Evolutionary conservation across 495 filamentous ascomycete species (phyloP), one percentile per base, ranked within the genome.

Genomic region (Aspergillus heteromorphus): DNA sequence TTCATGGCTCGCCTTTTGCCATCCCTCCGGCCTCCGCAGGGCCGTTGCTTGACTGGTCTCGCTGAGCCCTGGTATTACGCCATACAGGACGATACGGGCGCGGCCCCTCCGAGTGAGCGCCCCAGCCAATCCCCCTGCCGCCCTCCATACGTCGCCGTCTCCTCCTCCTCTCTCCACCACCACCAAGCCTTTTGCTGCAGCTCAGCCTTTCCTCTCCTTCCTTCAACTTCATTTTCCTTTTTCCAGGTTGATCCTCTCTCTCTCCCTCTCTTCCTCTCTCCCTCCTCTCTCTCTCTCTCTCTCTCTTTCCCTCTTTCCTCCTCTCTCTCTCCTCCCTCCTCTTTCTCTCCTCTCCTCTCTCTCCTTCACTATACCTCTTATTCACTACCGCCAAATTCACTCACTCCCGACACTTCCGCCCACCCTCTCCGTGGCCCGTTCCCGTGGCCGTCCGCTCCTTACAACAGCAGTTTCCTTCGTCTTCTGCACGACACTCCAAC

Each of bases 391-490:
- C 48, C 57, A 17, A 41, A 20, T 59, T 48, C 48, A 51, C 51
- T 52, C 57, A 34, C 54, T 58, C 57, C 57, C 63, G 61, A 62
- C 57, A 53, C 31, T 51, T 55, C 57, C 58, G 53, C 56, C 47
- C 45, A 45, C 34, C 47, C 38, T 51, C 43, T 31, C 54, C 51
- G 49, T 64, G 73, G 71, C 69, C 72, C 69, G 53, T 64, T 62
- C 61, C 71, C 64, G 70, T 74, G 72, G 72, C 73, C 74, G 74
- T 75, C 73, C 73, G 63, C 68, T 77, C 73, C 64, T 77, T 77
- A 65, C 62, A 18, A 40, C 40, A 36, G 36, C 48, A 49, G 48
- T 50, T 40, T 45, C 48, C 53, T 49, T 60, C 55, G 31, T 51
- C 40, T 18, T 48, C 42, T 45, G 48, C 34, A 48, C 47, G 55